A percentile compares a stretch with the other conserved stretches of the same genome.
phyloP scores from a whole-genome alignment of 768 basidiomycete genomes.

The Rhizopogon sp. region DNA sequence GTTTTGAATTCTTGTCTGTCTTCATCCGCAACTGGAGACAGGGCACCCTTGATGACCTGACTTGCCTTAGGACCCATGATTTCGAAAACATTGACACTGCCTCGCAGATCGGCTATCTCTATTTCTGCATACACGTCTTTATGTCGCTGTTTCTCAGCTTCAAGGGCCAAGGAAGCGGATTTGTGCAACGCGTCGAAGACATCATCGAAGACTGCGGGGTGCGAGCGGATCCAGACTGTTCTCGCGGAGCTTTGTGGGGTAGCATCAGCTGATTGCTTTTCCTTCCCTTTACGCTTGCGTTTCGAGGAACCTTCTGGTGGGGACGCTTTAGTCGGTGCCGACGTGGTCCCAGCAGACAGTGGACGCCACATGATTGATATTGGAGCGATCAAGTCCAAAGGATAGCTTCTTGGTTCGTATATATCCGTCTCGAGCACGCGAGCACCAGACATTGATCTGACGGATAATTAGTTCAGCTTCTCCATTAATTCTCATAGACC shows the following conservation, averaged over 20 bases:
- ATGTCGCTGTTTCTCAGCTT: conserved; percentile 24
- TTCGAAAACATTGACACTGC: conserved; percentile 77
- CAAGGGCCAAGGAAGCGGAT: conserved; percentile 47
- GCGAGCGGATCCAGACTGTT: conserved; percentile 70
- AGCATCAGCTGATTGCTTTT: conserved; percentile 11
- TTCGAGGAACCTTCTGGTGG: conserved; percentile 7
- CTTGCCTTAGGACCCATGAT: conserved; percentile 83
- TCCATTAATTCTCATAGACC: not conserved
- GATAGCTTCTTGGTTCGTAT: conserved; percentile 62
- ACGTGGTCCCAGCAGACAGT: not conserved
- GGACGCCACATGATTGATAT: conserved; percentile 73
- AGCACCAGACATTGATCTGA: conserved; percentile 62
- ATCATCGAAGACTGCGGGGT: conserved; percentile 66
- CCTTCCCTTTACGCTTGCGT: conserved; percentile 18
- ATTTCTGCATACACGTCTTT: conserved; percentile 31
- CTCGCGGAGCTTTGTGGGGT: conserved; percentile 24
- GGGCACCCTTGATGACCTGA: conserved; percentile 63
- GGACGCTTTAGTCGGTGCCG: not conserved
- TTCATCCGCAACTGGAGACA: conserved; percentile 46
- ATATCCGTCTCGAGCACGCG: conserved; percentile 62
- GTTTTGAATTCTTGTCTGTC: conserved; percentile 52
- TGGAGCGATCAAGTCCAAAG: conserved; percentile 67
- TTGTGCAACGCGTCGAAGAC: conserved; percentile 47
- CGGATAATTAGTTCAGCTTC: not conserved
- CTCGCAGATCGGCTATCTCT: conserved; percentile 68